phyloP scores from a whole-genome alignment of 2,329 filamentous ascomycete species.

The Cercospora zeae-maydis region DNA sequence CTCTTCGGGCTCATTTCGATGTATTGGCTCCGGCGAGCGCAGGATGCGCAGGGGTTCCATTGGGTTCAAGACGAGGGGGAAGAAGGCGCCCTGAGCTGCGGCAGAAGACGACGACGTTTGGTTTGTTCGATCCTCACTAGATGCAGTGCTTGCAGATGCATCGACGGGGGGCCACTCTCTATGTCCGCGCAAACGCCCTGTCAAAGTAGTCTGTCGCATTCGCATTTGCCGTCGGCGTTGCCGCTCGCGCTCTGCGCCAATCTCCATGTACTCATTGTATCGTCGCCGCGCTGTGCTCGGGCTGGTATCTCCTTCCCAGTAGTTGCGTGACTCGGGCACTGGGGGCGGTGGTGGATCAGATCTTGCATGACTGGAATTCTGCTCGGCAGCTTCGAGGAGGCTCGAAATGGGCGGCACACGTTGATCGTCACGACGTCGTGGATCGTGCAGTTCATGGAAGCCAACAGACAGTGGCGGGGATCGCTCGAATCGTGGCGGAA shows the following conservation, averaged over 20 bases:
- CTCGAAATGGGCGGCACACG: conserved; percentile 33
- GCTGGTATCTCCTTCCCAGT: conserved; percentile 11
- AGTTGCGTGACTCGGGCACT: conserved; percentile 29
- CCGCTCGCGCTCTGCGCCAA: conserved; percentile 1
- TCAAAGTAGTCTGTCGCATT: not conserved
- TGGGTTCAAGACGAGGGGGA: conserved; percentile 13
- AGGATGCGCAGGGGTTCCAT: conserved; percentile 20
- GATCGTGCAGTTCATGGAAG: conserved; percentile 21
- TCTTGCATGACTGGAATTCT: not conserved
- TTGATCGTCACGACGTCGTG: conserved; percentile 22
- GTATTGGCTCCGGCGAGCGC: conserved; percentile 21
- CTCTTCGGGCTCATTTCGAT: not conserved
- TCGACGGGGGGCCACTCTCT: not conserved
- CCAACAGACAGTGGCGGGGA: conserved; percentile 21
- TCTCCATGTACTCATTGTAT: conserved; percentile 7
- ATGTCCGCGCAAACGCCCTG: not conserved
- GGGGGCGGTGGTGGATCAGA: conserved; percentile 20
- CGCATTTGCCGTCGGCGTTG: conserved; percentile 3
- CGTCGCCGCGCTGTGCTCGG: not conserved
- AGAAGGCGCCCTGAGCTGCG: conserved; percentile 2
- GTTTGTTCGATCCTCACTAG: conserved; percentile 6
- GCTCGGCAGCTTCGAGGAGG: conserved; percentile 31
- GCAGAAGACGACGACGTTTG: conserved; percentile 8
- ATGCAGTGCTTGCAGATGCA: not conserved
- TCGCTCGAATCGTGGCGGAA: conserved; percentile 28